A percentile compares a stretch with the other conserved stretches of the same genome.
Evolutionary conservation across 495 filamentous ascomycete genomes (phyloP).

Genomic region (Neurospora tetrasperma): DNA sequence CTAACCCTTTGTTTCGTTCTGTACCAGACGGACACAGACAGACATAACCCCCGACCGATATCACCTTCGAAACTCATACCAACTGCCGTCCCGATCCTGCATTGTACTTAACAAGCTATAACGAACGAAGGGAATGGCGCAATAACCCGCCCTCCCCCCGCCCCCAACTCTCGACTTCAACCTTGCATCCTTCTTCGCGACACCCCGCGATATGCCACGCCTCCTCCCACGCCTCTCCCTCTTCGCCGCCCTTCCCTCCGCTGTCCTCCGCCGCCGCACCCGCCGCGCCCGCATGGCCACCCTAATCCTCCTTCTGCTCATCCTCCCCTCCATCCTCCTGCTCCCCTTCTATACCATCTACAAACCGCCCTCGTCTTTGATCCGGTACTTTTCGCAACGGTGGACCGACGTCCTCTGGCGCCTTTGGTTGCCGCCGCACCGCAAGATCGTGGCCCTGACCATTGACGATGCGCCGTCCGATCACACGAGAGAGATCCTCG

Average conservation of each 20-base stretch:
- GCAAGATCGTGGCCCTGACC: slow-evolving; percentile 64
- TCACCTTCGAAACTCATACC: no score
- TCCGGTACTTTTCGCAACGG: slow-evolving; percentile 54
- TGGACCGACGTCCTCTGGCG: slow-evolving; percentile 73
- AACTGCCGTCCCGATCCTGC: no score
- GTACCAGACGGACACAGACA: no score
- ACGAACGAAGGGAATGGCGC: not conserved
- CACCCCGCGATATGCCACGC: slow-evolving; percentile 6
- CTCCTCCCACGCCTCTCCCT: slow-evolving; percentile 35
- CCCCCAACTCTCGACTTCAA: not conserved
- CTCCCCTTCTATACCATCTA: slow-evolving; percentile 57
- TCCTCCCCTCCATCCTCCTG: slow-evolving; percentile 37
- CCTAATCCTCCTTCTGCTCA: slow-evolving; percentile 40
- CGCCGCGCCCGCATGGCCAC: slow-evolving; percentile 45
- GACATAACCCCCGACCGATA: no score
- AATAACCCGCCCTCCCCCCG: not conserved
- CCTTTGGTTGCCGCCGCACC: slow-evolving; percentile 37
- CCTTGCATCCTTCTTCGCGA: not conserved
- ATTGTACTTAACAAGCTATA: not conserved
- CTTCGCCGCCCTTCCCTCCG: slow-evolving; percentile 28
- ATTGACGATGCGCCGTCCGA: slow-evolving; percentile 75
- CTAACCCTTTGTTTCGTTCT: not conserved
- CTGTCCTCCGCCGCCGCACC: slow-evolving; percentile 42
- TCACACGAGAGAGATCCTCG: slow-evolving; percentile 61
- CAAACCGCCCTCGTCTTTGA: slow-evolving; percentile 58